Evolutionary conservation across 2,329 filamentous ascomycete species (phyloP).

Genomic region (Apiospora phragmitis): DNA sequence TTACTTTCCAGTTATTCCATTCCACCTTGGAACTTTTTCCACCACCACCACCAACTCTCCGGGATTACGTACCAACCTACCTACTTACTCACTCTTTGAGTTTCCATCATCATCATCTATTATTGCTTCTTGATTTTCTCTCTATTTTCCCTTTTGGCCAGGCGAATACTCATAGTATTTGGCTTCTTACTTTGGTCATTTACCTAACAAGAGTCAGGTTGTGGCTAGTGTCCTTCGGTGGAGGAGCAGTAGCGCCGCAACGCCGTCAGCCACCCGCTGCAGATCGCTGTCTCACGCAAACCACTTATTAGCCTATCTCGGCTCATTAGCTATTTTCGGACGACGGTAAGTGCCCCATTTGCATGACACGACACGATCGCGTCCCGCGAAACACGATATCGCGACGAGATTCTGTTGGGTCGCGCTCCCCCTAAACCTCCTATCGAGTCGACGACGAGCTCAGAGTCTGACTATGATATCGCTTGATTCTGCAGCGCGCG

Average conservation of each 20-base stretch:
- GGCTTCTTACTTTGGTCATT: background rate
- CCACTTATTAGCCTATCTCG: background rate
- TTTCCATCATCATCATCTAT: background rate
- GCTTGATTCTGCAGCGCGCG: slow-evolving; percentile 9
- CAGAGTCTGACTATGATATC: background rate
- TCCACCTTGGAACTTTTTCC: background rate
- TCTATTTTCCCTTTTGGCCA: background rate
- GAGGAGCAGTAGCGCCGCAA: background rate
- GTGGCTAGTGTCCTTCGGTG: background rate
- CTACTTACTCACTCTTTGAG: background rate
- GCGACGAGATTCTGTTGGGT: background rate
- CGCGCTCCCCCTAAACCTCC: background rate
- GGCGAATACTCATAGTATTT: background rate
- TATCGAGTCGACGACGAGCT: background rate
- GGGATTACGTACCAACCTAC: too few relatives aligned
- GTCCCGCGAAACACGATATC: slow-evolving; percentile 1
- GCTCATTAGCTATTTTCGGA: slow-evolving; percentile 1
- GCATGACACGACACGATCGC: slow-evolving; percentile 1
- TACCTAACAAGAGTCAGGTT: background rate
- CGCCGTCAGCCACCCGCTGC: slow-evolving; percentile 4
- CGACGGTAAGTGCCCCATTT: slow-evolving; percentile 2
- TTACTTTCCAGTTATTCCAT: background rate
- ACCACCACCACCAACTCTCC: background rate
- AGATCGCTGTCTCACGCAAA: background rate
- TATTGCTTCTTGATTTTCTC: background rate